A percentile compares a stretch with the other conserved stretches of the same genome.
Conservation (phyloP, 208 protist species). For the Wallacemonas collosoma region DNA sequence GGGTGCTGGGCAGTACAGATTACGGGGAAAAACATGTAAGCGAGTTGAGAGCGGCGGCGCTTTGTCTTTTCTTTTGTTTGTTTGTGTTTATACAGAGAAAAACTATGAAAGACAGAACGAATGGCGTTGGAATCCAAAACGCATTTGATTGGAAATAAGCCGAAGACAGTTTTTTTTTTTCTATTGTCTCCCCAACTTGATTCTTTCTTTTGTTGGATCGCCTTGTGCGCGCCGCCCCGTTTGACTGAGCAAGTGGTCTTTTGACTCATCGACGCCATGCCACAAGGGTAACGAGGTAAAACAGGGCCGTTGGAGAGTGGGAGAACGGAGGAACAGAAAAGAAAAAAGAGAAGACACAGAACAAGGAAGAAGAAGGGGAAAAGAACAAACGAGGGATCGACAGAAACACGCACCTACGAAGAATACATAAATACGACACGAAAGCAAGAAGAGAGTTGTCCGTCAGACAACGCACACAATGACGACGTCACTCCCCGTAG, state of each 20-base stretch:
- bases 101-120: constrained; percentile 22
- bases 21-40: constrained; percentile 14
- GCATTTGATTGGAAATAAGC: constrained; percentile 10
- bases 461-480: constrained; percentile 16
- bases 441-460: background rate
- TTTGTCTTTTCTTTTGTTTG: constrained; percentile 10
- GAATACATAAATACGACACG: no score
- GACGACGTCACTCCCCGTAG: constrained; percentile 3
- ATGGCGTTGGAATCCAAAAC: background rate
- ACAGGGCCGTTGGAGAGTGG: background rate
- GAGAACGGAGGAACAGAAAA: constrained; percentile 12
- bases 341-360: constrained; percentile 16
- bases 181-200: constrained; percentile 4
- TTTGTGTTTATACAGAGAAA: background rate
- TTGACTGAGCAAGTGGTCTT: background rate
- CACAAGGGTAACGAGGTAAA: background rate
- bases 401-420: no score
- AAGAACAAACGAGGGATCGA: background rate
- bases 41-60: background rate
- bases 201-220: constrained; percentile 24
- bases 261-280: background rate
- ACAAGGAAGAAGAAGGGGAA: background rate
- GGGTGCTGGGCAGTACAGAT: constrained; percentile 13
- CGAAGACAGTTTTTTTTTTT: constrained; percentile 8
- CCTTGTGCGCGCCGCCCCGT: constrained; percentile 3